A percentile compares a stretch with the other conserved stretches of the same genome.
Conservation (phyloP, 257 asterid genomes). For the Nicotiana sylvestris region DNA sequence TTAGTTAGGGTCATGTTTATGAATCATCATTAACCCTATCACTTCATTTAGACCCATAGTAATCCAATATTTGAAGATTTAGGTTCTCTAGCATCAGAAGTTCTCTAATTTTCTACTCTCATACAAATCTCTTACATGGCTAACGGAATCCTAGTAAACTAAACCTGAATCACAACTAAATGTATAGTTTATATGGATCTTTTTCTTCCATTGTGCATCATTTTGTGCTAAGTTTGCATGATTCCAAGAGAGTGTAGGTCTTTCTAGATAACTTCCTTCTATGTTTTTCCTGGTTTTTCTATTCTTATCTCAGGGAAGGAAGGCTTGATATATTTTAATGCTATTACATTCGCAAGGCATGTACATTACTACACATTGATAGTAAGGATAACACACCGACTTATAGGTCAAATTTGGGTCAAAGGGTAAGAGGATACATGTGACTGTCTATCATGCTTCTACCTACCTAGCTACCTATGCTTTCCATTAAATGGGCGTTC, state of each 20-base stretch:
- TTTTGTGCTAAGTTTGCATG: neutral
- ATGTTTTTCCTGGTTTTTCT: neutral
- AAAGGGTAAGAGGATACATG: neutral
- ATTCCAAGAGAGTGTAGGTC: neutral
- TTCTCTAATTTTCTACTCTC: neutral
- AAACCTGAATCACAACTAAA: neutral
- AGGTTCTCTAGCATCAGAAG: neutral
- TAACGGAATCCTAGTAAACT: neutral
- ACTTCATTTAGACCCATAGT: neutral
- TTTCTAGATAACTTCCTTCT: neutral
- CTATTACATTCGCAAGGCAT: neutral
- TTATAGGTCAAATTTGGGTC: neutral
- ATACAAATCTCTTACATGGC: neutral
- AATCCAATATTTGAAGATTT: neutral
- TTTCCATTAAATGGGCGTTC: neutral
- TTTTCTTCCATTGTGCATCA: neutral
- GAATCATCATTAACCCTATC: neutral
- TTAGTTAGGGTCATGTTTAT: neutral
- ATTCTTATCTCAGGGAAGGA: neutral
- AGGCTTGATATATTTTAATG: neutral
- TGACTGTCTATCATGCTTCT: neutral
- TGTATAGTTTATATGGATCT: neutral
- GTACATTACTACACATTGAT: neutral
- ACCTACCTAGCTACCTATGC: neutral
- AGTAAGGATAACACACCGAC: neutral